A percentile compares a stretch with the other conserved stretches of the same genome.
Evolutionary conservation across 441 rosid species (phyloP).

Genomic region (Brassica hybrid): DNA sequence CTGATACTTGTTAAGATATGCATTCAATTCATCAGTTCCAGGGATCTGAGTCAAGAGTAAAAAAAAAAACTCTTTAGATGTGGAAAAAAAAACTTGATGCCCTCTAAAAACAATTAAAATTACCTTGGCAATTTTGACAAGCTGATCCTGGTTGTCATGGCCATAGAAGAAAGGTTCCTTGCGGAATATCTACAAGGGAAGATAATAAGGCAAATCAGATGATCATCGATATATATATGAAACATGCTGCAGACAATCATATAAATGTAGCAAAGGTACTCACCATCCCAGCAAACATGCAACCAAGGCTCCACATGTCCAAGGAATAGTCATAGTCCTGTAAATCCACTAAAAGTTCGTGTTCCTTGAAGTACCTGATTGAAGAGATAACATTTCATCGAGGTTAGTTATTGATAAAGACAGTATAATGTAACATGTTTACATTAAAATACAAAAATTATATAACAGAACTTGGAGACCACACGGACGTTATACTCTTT

Average conservation of each 20-base stretch:
- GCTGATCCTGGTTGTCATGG: conserved; percentile 77
- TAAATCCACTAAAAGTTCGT: conserved; percentile 70
- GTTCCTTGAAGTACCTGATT: conserved; percentile 74
- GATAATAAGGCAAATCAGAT: conserved; percentile 17
- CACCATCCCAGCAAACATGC: conserved; percentile 83
- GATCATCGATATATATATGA: background rate
- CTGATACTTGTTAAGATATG: conserved; percentile 66
- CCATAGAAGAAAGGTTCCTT: conserved; percentile 80
- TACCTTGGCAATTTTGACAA: conserved; percentile 73
- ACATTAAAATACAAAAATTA: background rate
- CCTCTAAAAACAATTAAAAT: background rate
- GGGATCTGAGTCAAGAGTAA: conserved; percentile 49
- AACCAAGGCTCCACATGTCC: conserved; percentile 79
- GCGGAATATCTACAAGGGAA: conserved; percentile 60
- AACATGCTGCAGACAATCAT: background rate
- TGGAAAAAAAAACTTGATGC: background rate
- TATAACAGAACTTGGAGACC: conserved; percentile 58
- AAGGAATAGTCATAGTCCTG: conserved; percentile 75
- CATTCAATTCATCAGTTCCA: conserved; percentile 70
- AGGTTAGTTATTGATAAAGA: conserved; percentile 17
- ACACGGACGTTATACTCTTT: conserved; percentile 76
- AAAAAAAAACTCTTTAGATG: background rate
- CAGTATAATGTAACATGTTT: background rate
- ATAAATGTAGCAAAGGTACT: conserved; percentile 25
- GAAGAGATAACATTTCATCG: conserved; percentile 8